Evolutionary conservation across 2,329 filamentous ascomycete species (phyloP).

Genomic region (Torrubiellomyces zombiae): DNA sequence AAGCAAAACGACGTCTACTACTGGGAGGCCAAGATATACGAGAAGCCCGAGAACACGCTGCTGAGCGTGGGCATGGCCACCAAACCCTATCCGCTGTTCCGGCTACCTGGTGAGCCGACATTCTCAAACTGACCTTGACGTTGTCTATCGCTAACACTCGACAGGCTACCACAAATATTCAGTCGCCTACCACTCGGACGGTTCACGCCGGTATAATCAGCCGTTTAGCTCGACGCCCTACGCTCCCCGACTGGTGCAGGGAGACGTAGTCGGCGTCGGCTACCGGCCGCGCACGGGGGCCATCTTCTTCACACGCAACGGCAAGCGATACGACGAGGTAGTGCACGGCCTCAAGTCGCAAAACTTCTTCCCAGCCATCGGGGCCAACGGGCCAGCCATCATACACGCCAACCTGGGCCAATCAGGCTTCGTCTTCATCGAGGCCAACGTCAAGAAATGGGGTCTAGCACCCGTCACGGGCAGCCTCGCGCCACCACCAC

Average conservation of each 20-base stretch:
- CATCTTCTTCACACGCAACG: conserved; percentile 96
- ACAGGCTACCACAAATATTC: conserved; percentile 79
- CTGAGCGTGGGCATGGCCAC: conserved; percentile 90
- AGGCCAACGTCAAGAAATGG: conserved; percentile 99
- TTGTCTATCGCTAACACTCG: neutral
- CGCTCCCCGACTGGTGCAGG: conserved; percentile 72
- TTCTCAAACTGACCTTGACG: conserved; percentile 1
- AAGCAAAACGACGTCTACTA: conserved; percentile 99
- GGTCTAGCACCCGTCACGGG: conserved; percentile 91
- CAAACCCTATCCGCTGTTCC: conserved; percentile 90
- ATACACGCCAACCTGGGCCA: conserved; percentile 97
- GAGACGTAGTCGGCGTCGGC: conserved; percentile 88
- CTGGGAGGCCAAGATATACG: conserved; percentile 97
- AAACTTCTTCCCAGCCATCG: conserved; percentile 96
- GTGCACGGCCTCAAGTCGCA: conserved; percentile 83
- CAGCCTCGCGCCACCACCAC: conserved; percentile 83
- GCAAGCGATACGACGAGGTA: conserved; percentile 91
- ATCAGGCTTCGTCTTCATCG: conserved; percentile 95
- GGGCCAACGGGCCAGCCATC: conserved; percentile 80
- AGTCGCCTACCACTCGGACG: conserved; percentile 77
- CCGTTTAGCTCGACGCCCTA: conserved; percentile 70
- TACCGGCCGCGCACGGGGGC: conserved; percentile 89
- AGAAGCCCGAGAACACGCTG: conserved; percentile 78
- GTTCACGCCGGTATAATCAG: conserved; percentile 79
- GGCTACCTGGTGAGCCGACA: conserved; percentile 60